Base-by-base conservation (phyloP, 306 rosid genomes). In the Dryas alaskensis region DNA sequence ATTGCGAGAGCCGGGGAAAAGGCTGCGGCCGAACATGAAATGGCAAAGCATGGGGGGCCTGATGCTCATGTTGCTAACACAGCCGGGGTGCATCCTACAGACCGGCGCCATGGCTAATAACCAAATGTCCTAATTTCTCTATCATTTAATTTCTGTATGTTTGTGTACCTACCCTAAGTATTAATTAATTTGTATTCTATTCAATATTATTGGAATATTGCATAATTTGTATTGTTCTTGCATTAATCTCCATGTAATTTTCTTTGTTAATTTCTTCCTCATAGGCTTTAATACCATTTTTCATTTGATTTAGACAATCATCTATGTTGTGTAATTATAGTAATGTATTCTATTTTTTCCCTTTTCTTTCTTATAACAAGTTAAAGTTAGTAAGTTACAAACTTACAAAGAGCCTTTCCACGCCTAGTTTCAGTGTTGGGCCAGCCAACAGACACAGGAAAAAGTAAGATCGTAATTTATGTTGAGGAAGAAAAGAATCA, bases 1-100 rank as follows among this genome's bases (percentile, higher is more conserved):
- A 85, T 39, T 75, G 92, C 76, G 17, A 46, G 37, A 13, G 16
- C 57, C 11, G 67, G 76, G 27, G 67, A 72, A 39, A 61, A 60
- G 12, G 4, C 51, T 40, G 76, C 76, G 11, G 6, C 59, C 3
- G 78, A 82, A 19, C 67, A 55, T 48, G 89, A 89, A 53, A 73
- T 84, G 4, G 46, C 61, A 0, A 90, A 81, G 49, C 78, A 63
- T 42, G 65, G 74, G 9, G 52, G 39, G 10, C 5, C 74, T 69
- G 10, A 17, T 19, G 43, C n/a, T 31, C 37, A 31, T 31, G 37
- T 31, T 31, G 12, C 45, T 1, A 60, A 27, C 65, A 12, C 43
- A 11, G 8, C 45, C 10, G 44, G 31, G 44, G 65, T 6, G 44
- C 16, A 5, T 45, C 48, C 48, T 45, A 5, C 48, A 22, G 0